Percentiles rank a stretch among this genome's conserved stretches.
These are phyloP conservation scores for Ogataea paraovalis DNA, from an alignment of 805 yeast genomes.

Conservation along the genomic window DNA sequence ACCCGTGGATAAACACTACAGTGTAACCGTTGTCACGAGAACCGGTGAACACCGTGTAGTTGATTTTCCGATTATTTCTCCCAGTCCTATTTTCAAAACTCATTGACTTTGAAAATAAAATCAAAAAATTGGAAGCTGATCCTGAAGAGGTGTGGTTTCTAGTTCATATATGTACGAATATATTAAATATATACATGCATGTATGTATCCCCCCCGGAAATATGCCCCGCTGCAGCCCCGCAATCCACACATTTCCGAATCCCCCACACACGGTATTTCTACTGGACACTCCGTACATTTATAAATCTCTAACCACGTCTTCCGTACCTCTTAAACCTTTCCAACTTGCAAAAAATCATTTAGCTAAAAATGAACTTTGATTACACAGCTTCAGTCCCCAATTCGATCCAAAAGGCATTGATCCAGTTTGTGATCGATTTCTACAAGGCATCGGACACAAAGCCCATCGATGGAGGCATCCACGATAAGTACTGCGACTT, in stretches of 20 bases:
- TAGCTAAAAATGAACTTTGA: background rate
- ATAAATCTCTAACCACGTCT: too few species aligned
- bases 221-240: too few species aligned
- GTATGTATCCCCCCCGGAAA: too few species aligned
- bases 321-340: background rate
- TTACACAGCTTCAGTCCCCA: background rate
- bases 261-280: too few species aligned
- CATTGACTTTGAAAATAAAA: too few species aligned
- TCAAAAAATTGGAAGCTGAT: too few species aligned
- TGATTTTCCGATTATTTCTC: background rate
- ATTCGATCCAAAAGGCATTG: slow-evolving; percentile 2
- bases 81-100: background rate
- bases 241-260: too few species aligned
- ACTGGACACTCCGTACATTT: too few species aligned
- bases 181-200: too few species aligned
- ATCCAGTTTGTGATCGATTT: slow-evolving; percentile 8
- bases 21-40: background rate
- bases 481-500: slow-evolving; percentile 8
- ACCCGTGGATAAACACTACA: slow-evolving; percentile 13
- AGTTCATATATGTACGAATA: too few species aligned
- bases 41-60: background rate
- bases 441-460: slow-evolving; percentile 11
- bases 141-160: too few species aligned
- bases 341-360: background rate
- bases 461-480: slow-evolving; percentile 2